These are phyloP conservation scores for Leccinum laetum DNA, from an alignment of 1,284 basidiomycete species.

Conservation along the genomic window DNA sequence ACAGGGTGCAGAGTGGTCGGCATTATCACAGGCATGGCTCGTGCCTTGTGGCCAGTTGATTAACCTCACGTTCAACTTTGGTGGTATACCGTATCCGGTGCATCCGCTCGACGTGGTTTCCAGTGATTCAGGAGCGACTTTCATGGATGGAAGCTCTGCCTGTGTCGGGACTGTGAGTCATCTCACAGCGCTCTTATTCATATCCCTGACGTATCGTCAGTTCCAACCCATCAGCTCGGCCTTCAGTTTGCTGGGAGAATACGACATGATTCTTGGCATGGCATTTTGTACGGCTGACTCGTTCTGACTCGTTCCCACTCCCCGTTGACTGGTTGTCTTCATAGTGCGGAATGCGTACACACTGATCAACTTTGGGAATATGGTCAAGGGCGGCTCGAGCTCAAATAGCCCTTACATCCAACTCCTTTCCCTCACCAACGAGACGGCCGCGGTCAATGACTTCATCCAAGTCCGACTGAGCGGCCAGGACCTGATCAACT, in stretches of 20 bases:
- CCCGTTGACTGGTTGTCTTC: slow-evolving; percentile 7
- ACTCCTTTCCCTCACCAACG: slow-evolving; percentile 49
- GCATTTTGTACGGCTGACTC: slow-evolving; percentile 56
- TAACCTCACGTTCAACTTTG: slow-evolving; percentile 70
- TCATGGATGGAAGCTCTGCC: slow-evolving; percentile 56
- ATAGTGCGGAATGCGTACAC: slow-evolving; percentile 73
- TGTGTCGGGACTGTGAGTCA: slow-evolving; percentile 68
- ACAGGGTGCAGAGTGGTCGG: slow-evolving; percentile 68
- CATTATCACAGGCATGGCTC: slow-evolving; percentile 59
- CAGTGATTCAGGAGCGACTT: slow-evolving; percentile 56
- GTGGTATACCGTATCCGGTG: slow-evolving; percentile 63
- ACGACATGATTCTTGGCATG: slow-evolving; percentile 84
- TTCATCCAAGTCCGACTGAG: slow-evolving; percentile 53
- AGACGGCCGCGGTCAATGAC: slow-evolving; percentile 46
- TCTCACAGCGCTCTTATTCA: background rate
- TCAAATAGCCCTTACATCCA: slow-evolving; percentile 54
- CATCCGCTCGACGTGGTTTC: slow-evolving; percentile 75
- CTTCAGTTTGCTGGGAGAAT: slow-evolving; percentile 73
- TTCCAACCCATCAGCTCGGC: slow-evolving; percentile 83
- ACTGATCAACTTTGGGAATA: slow-evolving; percentile 58
- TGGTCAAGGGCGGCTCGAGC: slow-evolving; percentile 42
- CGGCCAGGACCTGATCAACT: slow-evolving; percentile 48
- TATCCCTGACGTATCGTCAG: slow-evolving; percentile 33
- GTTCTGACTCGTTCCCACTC: background rate
- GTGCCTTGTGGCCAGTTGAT: slow-evolving; percentile 73